Conservation (phyloP, 2,329 filamentous ascomycete genomes). For the Colletotrichum sp. region DNA sequence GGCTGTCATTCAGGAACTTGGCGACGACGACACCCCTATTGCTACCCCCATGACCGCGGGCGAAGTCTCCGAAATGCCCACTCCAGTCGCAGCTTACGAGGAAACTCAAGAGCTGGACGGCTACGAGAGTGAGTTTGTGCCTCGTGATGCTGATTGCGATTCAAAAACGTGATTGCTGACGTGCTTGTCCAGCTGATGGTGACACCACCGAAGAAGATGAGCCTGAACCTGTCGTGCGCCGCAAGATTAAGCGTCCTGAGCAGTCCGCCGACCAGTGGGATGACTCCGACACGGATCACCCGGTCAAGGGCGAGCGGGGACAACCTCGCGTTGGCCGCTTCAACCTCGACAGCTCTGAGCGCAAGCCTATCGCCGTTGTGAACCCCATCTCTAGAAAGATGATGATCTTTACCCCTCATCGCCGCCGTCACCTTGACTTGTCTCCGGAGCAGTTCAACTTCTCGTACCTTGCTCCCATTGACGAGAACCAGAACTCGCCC, state of each 20-base stretch:
- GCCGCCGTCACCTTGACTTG: constrained; percentile 52
- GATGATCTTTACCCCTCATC: constrained; percentile 66
- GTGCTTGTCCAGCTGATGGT: constrained; percentile 53
- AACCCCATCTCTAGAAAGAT: constrained; percentile 64
- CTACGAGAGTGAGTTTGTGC: constrained; percentile 61
- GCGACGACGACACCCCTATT: constrained; percentile 46
- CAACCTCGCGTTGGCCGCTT: constrained; percentile 61
- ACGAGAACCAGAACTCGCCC: constrained; percentile 49
- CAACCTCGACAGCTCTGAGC: constrained; percentile 56
- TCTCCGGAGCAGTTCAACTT: constrained; percentile 61
- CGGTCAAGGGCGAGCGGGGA: constrained; percentile 52
- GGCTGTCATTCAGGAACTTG: constrained; percentile 38
- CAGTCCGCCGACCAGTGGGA: constrained; percentile 37
- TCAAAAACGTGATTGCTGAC: constrained; percentile 12
- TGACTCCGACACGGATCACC: constrained; percentile 53
- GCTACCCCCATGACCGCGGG: constrained; percentile 41
- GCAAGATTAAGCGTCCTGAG: constrained; percentile 48
- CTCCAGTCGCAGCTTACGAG: constrained; percentile 34
- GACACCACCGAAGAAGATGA: constrained; percentile 67
- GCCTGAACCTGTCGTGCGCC: constrained; percentile 52
- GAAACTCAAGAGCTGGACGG: constrained; percentile 55
- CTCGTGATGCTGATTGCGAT: neutral
- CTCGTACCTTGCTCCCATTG: constrained; percentile 40
- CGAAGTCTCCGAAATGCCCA: constrained; percentile 26
- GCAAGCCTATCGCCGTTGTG: constrained; percentile 63